Conservation (phyloP, 2,329 filamentous ascomycete species). For the Dactylellina drechsleri region DNA sequence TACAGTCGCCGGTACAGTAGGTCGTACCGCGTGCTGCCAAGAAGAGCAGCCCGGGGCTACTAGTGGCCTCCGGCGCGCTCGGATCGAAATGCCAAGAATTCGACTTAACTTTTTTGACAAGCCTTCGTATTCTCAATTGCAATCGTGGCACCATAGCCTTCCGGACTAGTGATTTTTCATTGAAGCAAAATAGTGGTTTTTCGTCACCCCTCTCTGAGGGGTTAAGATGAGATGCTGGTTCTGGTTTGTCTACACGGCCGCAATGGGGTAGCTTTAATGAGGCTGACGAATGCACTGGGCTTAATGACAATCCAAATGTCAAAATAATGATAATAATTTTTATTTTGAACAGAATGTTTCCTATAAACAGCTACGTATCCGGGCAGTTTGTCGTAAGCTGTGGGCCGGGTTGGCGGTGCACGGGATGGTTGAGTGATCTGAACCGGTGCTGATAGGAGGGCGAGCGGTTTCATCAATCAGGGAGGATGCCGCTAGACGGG, state of each 20-base stretch:
- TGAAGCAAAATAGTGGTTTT: too few relatives aligned
- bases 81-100: too few relatives aligned
- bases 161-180: not conserved
- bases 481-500: slow-evolving; percentile 19
- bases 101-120: too few relatives aligned
- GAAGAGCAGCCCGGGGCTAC: too few relatives aligned
- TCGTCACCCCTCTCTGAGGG: slow-evolving; percentile 15
- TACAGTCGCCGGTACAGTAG: too few relatives aligned
- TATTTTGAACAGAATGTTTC: slow-evolving; percentile 4
- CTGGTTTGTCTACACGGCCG: slow-evolving; percentile 2
- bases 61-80: too few relatives aligned
- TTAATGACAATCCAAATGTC: too few relatives aligned
- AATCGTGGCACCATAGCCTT: slow-evolving; percentile 1
- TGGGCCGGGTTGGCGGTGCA: slow-evolving; percentile 4
- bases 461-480: slow-evolving; percentile 40
- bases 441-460: slow-evolving; percentile 29
- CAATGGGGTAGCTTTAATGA: slow-evolving; percentile 15
- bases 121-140: not conserved
- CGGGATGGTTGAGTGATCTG: slow-evolving; percentile 35
- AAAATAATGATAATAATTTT: not conserved
- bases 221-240: slow-evolving; percentile 6
- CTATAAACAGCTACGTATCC: slow-evolving; percentile 2
- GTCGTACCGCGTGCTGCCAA: too few relatives aligned
- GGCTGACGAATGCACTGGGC: slow-evolving; percentile 16
- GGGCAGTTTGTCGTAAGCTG: slow-evolving; percentile 27